These are phyloP conservation scores for Butyriboletus loyo DNA, from an alignment of 768 basidiomycete genomes.

Conservation along the genomic window DNA sequence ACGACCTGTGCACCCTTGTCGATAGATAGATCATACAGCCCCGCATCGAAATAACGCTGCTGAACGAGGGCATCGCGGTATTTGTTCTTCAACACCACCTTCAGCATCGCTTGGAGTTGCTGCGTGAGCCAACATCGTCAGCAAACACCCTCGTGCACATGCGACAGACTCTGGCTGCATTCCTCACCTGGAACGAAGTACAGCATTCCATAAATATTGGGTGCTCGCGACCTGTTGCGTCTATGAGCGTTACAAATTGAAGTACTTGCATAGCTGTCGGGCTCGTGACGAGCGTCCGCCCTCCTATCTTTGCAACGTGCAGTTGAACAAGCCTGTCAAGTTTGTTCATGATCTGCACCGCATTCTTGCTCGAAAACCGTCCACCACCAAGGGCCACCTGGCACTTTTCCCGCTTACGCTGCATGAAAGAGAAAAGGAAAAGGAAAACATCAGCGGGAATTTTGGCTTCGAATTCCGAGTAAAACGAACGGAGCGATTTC, in stretches of 20 bases:
- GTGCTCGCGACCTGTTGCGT: conserved; percentile 26
- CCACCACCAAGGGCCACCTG: not conserved
- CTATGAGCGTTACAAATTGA: conserved; percentile 23
- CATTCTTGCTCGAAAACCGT: conserved; percentile 11
- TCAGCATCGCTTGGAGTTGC: conserved; percentile 24
- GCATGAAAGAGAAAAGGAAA: not conserved
- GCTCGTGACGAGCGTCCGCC: conserved; percentile 4
- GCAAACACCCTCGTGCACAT: not conserved
- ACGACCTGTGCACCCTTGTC: conserved; percentile 22
- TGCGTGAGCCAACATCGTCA: conserved; percentile 5
- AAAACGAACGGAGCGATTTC: conserved; percentile 12
- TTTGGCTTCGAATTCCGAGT: not conserved
- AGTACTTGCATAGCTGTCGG: conserved; percentile 22
- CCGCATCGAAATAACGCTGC: conserved; percentile 22
- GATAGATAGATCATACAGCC: conserved; percentile 23
- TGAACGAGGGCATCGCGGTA: conserved; percentile 21
- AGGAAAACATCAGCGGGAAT: not conserved
- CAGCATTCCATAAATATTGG: conserved; percentile 26
- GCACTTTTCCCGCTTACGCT: conserved; percentile 24
- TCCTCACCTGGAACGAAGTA: conserved; percentile 23
- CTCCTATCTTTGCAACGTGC: conserved; percentile 14
- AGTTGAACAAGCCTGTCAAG: conserved; percentile 22
- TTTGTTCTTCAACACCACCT: conserved; percentile 13
- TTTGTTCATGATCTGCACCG: conserved; percentile 14
- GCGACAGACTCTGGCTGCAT: not conserved